Percentiles rank a stretch among this genome's conserved stretches.
Evolutionary conservation across 768 basidiomycete species (phyloP).

Genomic region (Russula brevipes): DNA sequence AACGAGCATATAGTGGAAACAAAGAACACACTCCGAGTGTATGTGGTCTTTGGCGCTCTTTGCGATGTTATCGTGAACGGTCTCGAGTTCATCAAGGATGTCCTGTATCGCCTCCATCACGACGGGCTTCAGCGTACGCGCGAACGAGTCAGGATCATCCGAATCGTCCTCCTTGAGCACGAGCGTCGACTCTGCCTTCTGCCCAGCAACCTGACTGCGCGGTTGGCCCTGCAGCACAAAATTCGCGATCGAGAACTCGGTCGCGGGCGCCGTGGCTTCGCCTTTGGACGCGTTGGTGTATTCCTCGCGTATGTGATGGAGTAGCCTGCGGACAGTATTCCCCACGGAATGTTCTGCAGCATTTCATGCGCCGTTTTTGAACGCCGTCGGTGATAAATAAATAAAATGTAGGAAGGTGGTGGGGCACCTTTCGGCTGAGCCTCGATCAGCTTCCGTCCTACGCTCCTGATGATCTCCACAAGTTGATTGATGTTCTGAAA

Average conservation of each 20-base stretch:
- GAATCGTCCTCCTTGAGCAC: constrained; percentile 64
- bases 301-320: constrained; percentile 94
- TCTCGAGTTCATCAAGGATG: constrained; percentile 92
- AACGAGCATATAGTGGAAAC: not conserved
- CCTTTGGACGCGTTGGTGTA: constrained; percentile 73
- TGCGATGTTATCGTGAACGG: constrained; percentile 90
- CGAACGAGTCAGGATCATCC: constrained; percentile 75
- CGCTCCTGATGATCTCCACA: constrained; percentile 67
- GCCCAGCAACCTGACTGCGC: constrained; percentile 38
- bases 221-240: constrained; percentile 81
- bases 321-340: constrained; percentile 87
- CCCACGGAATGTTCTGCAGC: constrained; percentile 84
- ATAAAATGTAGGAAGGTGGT: not conserved
- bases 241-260: constrained; percentile 68
- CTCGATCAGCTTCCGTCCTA: constrained; percentile 76
- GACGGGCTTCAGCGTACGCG: constrained; percentile 78
- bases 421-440: constrained; percentile 89
- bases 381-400: constrained; percentile 18
- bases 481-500: constrained; percentile 87
- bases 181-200: constrained; percentile 49
- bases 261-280: constrained; percentile 34
- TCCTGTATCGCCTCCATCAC: constrained; percentile 97
- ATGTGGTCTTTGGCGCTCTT: constrained; percentile 95
- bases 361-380: not conserved
- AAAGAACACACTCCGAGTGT: constrained; percentile 81